Evolutionary conservation across 2,329 filamentous ascomycete genomes (phyloP).

Genomic region (Fusarium lyarnte): DNA sequence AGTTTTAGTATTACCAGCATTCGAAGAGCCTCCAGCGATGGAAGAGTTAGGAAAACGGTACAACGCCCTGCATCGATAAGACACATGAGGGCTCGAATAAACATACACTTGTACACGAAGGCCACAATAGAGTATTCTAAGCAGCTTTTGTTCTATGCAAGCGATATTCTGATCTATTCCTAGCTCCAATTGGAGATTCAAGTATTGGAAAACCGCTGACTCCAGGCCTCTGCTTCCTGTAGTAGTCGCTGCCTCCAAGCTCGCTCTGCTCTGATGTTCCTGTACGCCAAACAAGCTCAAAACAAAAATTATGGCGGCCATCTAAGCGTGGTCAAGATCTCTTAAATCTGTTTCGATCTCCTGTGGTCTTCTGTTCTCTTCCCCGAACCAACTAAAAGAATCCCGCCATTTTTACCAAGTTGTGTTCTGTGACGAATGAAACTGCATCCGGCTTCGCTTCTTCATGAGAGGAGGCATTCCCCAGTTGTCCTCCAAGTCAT

Average conservation of each 20-base stretch:
- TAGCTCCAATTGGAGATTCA: neutral
- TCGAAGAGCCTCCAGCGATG: neutral
- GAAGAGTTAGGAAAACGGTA: neutral
- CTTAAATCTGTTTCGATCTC: neutral
- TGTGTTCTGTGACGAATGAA: neutral
- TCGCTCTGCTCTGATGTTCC: neutral
- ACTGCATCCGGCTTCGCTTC: slow-evolving; percentile 7
- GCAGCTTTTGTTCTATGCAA: neutral
- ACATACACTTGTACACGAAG: neutral
- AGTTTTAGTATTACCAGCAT: neutral
- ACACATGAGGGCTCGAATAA: neutral
- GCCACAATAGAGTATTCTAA: neutral
- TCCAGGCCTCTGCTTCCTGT: neutral
- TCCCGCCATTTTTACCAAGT: neutral
- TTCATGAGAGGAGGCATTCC: slow-evolving; percentile 1
- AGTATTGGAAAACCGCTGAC: neutral
- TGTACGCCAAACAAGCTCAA: neutral
- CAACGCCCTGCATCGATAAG: neutral
- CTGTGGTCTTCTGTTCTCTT: neutral
- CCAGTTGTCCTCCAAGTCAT: slow-evolving; percentile 16
- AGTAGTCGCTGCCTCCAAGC: neutral
- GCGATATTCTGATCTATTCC: neutral
- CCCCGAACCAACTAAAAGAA: neutral
- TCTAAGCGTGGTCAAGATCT: neutral
- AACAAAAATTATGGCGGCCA: neutral